Conservation (phyloP, 2,329 filamentous ascomycete genomes). For the Mollisia scopiformis region DNA sequence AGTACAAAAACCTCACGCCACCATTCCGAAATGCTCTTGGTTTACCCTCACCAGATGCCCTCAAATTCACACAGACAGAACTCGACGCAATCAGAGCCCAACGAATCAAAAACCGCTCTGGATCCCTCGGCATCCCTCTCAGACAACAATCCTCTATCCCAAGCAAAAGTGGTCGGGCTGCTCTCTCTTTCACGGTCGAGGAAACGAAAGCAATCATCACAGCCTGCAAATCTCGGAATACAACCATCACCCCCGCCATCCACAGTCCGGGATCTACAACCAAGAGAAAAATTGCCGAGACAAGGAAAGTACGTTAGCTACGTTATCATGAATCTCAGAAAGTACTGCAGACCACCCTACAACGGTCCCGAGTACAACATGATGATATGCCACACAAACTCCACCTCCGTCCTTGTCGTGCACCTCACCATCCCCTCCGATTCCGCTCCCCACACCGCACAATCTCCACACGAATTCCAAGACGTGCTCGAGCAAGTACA, state of each 20-base stretch:
- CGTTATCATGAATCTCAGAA: slow-evolving; percentile 9
- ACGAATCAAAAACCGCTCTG: neutral
- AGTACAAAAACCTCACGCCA: slow-evolving; percentile 10
- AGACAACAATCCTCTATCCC: neutral
- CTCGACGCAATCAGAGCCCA: neutral
- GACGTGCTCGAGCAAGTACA: no score
- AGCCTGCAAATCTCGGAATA: neutral
- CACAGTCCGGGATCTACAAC: neutral
- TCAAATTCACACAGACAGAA: no score
- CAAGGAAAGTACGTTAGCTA: slow-evolving; percentile 9
- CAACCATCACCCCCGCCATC: slow-evolving; percentile 7
- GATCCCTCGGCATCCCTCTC: slow-evolving; percentile 4
- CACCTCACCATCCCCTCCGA: no score
- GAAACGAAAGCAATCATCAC: slow-evolving; percentile 1
- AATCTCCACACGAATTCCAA: no score
- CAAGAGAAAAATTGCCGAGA: no score
- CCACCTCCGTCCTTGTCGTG: no score
- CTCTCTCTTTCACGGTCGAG: neutral
- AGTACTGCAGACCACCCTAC: neutral
- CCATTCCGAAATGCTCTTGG: slow-evolving; percentile 3
- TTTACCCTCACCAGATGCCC: neutral
- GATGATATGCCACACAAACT: no score
- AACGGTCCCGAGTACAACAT: no score
- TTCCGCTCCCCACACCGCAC: no score
- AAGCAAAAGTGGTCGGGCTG: neutral